Evolutionary conservation across 164 flowering plant genomes (phyloP).

Genomic region (Vitis rupestris): DNA sequence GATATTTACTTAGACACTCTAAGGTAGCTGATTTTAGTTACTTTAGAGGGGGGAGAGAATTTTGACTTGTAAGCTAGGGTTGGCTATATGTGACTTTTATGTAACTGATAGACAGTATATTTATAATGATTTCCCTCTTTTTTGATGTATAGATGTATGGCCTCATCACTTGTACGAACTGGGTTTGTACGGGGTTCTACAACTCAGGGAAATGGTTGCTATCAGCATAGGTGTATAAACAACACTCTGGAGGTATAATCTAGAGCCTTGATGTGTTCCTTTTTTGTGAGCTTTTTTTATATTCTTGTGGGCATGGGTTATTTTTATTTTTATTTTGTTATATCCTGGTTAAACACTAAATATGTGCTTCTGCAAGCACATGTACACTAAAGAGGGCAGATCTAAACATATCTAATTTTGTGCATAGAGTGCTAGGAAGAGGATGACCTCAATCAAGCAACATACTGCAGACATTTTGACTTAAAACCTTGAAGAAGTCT

Average conservation of each 20-base stretch:
- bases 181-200: conserved; percentile 95
- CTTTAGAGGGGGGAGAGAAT: background rate
- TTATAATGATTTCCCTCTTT: conserved; percentile 1
- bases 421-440: background rate
- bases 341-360: background rate
- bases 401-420: background rate
- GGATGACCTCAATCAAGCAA: background rate
- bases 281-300: background rate
- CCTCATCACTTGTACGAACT: conserved; percentile 89
- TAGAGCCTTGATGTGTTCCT: conserved; percentile 2
- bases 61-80: too few species aligned
- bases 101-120: background rate
- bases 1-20: background rate
- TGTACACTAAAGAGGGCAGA: background rate
- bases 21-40: background rate
- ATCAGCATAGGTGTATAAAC: conserved; percentile 91
- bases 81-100: background rate
- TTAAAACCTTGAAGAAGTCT: background rate
- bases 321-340: too few species aligned
- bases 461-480: background rate
- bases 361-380: background rate
- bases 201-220: conserved; percentile 98
- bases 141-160: conserved; percentile 73
- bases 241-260: conserved; percentile 75
- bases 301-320: background rate